Percentiles rank a stretch among this genome's conserved stretches.
Evolutionary conservation across 805 yeast genomes (phyloP).

Genomic region (Sugiyamaella qingdaonensis): DNA sequence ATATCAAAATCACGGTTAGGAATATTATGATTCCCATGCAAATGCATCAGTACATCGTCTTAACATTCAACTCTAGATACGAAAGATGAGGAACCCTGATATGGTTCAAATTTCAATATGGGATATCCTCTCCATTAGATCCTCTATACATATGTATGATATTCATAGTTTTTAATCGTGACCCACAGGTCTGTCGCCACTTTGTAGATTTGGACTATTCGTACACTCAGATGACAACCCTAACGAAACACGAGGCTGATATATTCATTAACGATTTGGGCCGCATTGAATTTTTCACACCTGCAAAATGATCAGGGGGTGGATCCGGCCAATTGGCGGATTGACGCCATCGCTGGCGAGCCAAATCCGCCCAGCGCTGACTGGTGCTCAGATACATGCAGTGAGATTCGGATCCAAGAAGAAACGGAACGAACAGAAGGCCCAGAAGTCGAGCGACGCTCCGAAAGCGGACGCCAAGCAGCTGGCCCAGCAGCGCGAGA

Average conservation of each 20-base stretch:
- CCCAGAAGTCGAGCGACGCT: background rate
- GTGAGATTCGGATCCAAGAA: slow-evolving; percentile 2
- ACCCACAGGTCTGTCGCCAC: too few species aligned
- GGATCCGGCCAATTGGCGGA: slow-evolving; percentile 2
- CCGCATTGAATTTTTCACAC: background rate
- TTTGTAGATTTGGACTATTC: too few species aligned
- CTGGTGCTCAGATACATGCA: background rate
- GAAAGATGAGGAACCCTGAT: too few species aligned
- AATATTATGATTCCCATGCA: too few species aligned
- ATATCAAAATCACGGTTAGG: too few species aligned
- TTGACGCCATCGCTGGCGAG: background rate
- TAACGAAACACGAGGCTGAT: background rate
- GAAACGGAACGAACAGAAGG: slow-evolving; percentile 2
- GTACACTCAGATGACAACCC: too few species aligned
- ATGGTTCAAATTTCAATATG: too few species aligned
- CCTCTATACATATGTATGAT: too few species aligned
- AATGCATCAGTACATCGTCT: too few species aligned
- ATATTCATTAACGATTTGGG: background rate
- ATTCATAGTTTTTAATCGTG: too few species aligned
- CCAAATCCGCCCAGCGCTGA: background rate
- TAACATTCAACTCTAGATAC: too few species aligned
- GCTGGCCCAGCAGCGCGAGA: slow-evolving; percentile 32
- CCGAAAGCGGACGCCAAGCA: slow-evolving; percentile 29
- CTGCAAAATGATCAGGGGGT: slow-evolving; percentile 1
- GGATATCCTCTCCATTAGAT: too few species aligned